A percentile compares a stretch with the other conserved stretches of the same genome.
Conservation (phyloP, 352 stramenopile genomes). For the Achlya hypogyna region DNA sequence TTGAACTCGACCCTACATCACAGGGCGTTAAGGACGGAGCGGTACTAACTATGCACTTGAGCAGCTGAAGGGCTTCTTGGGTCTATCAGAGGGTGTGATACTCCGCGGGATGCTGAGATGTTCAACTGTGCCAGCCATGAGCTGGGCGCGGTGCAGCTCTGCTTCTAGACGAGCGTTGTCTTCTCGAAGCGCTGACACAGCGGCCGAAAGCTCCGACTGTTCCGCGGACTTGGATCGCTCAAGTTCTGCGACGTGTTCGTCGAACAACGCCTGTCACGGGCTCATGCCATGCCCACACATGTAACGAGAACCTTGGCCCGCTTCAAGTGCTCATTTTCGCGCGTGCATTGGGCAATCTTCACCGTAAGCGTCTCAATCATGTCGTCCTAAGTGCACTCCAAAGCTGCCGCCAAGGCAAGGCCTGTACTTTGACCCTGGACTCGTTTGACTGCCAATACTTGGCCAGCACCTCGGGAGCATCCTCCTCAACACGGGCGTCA, state of each 20-base stretch:
- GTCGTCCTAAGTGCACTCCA: background rate
- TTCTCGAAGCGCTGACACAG: too few relatives aligned
- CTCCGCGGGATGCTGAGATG: too few relatives aligned
- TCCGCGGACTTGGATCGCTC: too few relatives aligned
- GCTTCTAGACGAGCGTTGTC: too few relatives aligned
- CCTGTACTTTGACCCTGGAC: background rate
- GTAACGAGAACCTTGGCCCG: background rate
- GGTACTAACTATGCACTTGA: background rate
- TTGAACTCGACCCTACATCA: background rate
- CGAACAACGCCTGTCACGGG: too few relatives aligned
- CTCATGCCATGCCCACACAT: too few relatives aligned
- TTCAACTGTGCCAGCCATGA: too few relatives aligned
- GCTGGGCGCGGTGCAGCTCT: too few relatives aligned
- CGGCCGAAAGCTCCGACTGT: too few relatives aligned
- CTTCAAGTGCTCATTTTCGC: background rate
- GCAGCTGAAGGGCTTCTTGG: background rate
- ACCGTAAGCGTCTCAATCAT: constrained; percentile 5
- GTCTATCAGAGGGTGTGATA: background rate
- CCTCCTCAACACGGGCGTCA: background rate
- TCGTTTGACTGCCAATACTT: background rate
- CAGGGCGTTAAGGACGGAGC: background rate
- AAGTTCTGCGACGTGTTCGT: too few relatives aligned
- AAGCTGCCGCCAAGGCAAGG: background rate
- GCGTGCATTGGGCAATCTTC: background rate
- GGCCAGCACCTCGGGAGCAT: background rate